Evolutionary conservation across 768 basidiomycete genomes (phyloP).

Genomic region (Russula ochroleuca): DNA sequence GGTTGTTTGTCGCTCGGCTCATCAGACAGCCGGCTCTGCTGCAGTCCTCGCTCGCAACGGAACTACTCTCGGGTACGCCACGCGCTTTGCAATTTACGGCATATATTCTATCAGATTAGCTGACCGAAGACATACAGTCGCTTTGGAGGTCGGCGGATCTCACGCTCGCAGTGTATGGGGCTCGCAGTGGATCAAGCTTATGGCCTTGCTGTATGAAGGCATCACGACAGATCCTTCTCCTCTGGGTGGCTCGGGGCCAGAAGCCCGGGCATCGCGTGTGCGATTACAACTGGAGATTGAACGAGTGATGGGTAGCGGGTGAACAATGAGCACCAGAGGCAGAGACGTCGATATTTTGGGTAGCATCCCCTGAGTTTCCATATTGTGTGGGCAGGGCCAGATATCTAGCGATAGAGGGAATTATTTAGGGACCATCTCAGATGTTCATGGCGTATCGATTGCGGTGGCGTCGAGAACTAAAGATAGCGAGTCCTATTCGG

Average conservation of each 20-base stretch:
- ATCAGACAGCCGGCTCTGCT: constrained; percentile 49
- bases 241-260: constrained; percentile 36
- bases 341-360: background rate
- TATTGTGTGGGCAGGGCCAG: background rate
- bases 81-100: constrained; percentile 2
- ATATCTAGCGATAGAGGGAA: constrained; percentile 10
- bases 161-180: constrained; percentile 65
- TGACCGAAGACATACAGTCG: constrained; percentile 42
- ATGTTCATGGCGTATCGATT: constrained; percentile 15
- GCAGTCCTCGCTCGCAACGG: constrained; percentile 55
- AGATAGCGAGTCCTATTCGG: constrained; percentile 17
- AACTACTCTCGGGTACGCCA: constrained; percentile 57
- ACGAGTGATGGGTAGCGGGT: constrained; percentile 43
- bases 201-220: constrained; percentile 61
- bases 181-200: constrained; percentile 72
- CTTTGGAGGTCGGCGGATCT: constrained; percentile 63
- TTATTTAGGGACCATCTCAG: constrained; percentile 9
- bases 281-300: constrained; percentile 65
- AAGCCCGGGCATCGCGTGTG: constrained; percentile 45
- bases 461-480: constrained; percentile 6
- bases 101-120: constrained; percentile 4
- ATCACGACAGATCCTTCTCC: constrained; percentile 47
- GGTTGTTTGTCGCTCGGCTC: constrained; percentile 70
- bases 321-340: background rate
- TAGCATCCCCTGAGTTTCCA: constrained; percentile 9